Base-by-base conservation (phyloP, 225 moss, liverwort and hornwort species). In the Lunularia cruciata region DNA sequence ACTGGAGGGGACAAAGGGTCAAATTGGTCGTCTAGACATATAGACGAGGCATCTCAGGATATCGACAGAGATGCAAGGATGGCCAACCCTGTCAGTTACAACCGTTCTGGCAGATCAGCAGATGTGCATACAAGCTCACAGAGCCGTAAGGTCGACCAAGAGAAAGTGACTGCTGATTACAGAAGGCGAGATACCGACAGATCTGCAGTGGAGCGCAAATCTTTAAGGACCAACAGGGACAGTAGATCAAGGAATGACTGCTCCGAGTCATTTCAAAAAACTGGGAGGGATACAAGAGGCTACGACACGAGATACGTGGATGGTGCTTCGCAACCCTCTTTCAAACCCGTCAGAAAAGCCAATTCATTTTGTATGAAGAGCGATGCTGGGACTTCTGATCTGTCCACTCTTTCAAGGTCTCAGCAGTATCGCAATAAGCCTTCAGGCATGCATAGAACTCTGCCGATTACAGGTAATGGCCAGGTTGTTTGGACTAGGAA, bases 401-500 rank as follows among this genome's bases (percentile, higher is more conserved):
- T 73, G 11, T 1, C 19, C 8, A 75, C 54, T 60, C 61, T 69
- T 18, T 78, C 81, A n/a, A 83, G 77, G 54, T 23, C 56, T 20
- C 83, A 80, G 43, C 86, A 65, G 43, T 89, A 87, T 27, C 69
- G 71, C 0, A 55, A 71, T 25, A 90, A 87, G 79, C 2, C 76
- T 34, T 2, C 65, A 5, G 79, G 65, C 19, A 38, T 70, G 13
- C 85, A 22, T 40, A 68, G 83, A 48, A 18, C 39, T 59, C 7
- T 73, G 47, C 34, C 83, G 20, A 69, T 75, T 51, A 14, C 49
- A 42, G 83, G 43, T 75, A 86, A 0, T 40, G 66, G 72, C 4
- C 83, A 80, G 40, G 86, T 67, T 47, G 74, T 83, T 20, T 96
- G 96, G 96, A 10, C 92, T 1, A 84, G 77, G 2, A 96, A 96